Conservation (phyloP, 495 filamentous ascomycete genomes). For the Penicillium nucicola region DNA sequence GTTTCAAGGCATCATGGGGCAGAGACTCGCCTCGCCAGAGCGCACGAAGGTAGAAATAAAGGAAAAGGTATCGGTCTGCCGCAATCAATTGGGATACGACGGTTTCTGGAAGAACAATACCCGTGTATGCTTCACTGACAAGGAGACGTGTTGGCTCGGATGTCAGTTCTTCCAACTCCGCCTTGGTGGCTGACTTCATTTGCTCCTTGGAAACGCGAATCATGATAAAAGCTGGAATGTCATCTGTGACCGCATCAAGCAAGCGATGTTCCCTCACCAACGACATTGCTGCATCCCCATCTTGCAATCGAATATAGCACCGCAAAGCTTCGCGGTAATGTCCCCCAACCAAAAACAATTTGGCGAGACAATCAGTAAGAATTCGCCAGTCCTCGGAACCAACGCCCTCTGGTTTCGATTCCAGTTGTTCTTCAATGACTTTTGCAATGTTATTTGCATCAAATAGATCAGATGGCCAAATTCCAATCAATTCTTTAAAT, state of each 20-base stretch:
- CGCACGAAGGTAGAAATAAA: constrained; percentile 86
- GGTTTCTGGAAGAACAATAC: constrained; percentile 72
- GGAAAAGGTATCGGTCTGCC: constrained; percentile 58
- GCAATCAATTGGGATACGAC: constrained; percentile 72
- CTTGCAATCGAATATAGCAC: constrained; percentile 85
- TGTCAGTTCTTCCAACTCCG: constrained; percentile 72
- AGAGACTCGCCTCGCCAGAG: constrained; percentile 74
- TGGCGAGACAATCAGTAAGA: constrained; percentile 77
- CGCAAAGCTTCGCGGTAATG: constrained; percentile 78
- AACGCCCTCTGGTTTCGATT: constrained; percentile 61
- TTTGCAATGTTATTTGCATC: constrained; percentile 65
- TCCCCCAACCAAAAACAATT: constrained; percentile 73
- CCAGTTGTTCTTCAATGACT: constrained; percentile 71
- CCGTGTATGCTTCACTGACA: constrained; percentile 85
- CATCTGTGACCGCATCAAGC: constrained; percentile 79
- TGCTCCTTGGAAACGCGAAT: constrained; percentile 77
- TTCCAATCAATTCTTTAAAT: constrained; percentile 75
- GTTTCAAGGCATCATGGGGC: constrained; percentile 34
- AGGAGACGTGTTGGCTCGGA: constrained; percentile 80
- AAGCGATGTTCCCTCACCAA: constrained; percentile 82
- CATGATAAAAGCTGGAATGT: constrained; percentile 84
- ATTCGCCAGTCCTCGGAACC: constrained; percentile 82
- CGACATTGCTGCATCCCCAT: constrained; percentile 83
- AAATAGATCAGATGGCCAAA: constrained; percentile 83
- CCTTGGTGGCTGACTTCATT: constrained; percentile 58